phyloP scores from a whole-genome alignment of 2,329 filamentous ascomycete genomes.

The Incumbomyces delicatus region DNA sequence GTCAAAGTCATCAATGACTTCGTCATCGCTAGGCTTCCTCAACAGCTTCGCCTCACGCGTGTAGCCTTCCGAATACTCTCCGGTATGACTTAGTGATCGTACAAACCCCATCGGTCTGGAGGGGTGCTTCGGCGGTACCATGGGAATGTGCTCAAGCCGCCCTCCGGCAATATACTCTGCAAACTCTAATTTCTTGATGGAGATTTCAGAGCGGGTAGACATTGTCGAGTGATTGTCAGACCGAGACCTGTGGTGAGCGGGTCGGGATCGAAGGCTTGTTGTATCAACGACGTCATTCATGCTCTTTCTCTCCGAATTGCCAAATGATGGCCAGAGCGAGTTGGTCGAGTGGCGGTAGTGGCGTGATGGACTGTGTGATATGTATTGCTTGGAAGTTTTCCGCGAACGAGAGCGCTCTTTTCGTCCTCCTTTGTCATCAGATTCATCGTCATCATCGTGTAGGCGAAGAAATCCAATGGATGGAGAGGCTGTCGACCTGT shows the following conservation, averaged over 20 bases:
- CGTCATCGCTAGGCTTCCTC: constrained; percentile 2
- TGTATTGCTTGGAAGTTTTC: neutral
- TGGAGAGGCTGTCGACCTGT: neutral
- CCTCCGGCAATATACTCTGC: constrained; percentile 3
- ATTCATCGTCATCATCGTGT: neutral
- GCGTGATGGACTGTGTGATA: neutral
- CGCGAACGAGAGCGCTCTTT: constrained; percentile 1
- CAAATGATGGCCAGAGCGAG: constrained; percentile 4
- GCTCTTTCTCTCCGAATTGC: neutral
- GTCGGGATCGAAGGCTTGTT: neutral
- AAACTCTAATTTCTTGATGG: constrained; percentile 2
- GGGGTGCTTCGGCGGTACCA: neutral
- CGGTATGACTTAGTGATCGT: neutral
- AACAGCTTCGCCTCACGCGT: constrained; percentile 1
- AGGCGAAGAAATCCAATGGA: neutral
- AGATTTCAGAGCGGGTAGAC: neutral
- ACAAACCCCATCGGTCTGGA: constrained; percentile 3
- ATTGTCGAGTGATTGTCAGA: neutral
- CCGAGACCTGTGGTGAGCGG: neutral
- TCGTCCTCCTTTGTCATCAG: neutral
- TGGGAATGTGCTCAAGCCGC: constrained; percentile 3
- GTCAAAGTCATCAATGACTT: constrained; percentile 1
- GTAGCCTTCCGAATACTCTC: constrained; percentile 4
- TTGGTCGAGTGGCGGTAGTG: neutral
- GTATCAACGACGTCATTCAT: constrained; percentile 1